Evolutionary conservation across 169 alveolate species (phyloP).

Genomic region (Cryptosporidium canis): DNA sequence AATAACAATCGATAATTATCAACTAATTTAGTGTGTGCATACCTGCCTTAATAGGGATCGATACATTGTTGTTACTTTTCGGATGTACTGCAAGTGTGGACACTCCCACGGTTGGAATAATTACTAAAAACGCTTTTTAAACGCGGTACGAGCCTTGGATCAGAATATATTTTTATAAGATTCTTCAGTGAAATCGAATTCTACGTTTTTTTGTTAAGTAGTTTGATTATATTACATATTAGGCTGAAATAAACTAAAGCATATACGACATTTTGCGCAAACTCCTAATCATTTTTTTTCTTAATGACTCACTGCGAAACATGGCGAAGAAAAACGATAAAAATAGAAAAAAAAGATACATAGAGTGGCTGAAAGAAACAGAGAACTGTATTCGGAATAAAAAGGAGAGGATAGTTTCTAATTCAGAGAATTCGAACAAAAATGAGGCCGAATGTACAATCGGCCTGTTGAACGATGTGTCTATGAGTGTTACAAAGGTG

Average conservation of each 20-base stretch:
- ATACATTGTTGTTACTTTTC: no score
- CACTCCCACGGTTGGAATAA: no score
- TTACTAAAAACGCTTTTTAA: no score
- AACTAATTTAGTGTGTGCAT: not conserved
- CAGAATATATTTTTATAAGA: not conserved
- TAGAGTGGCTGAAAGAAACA: conserved; percentile 37
- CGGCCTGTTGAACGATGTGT: not conserved
- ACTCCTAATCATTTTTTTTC: not conserved
- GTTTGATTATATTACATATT: not conserved
- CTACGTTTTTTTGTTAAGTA: no score
- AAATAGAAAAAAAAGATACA: conserved; percentile 19
- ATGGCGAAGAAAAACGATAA: conserved; percentile 61
- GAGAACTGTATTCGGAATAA: not conserved
- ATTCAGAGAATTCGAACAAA: not conserved
- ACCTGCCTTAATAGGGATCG: no score
- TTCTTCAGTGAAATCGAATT: no score
- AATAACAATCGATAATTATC: no score
- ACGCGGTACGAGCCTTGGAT: not conserved
- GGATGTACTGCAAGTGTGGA: no score
- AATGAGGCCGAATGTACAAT: not conserved
- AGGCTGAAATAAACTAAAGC: not conserved
- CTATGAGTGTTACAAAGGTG: conserved; percentile 31
- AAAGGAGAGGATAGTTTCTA: not conserved
- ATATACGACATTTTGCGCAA: not conserved
- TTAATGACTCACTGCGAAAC: not conserved